phyloP scores from a whole-genome alignment of 352 stramenopile species.

The Globisporangium iwayamae region DNA sequence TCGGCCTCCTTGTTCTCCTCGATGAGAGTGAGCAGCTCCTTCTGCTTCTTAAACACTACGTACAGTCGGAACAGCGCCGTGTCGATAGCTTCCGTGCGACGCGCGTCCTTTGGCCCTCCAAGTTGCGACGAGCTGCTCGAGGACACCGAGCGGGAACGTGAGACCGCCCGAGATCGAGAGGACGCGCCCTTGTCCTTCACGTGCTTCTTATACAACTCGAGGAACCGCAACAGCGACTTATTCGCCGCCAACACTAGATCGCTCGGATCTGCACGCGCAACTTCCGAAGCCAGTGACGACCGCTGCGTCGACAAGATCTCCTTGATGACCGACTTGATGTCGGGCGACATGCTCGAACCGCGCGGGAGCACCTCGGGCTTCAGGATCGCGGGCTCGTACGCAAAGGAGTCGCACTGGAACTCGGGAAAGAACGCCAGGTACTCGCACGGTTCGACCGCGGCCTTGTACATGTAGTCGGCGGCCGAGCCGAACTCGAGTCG shows the following conservation, averaged over 20 bases:
- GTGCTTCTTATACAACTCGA: conserved; percentile 81
- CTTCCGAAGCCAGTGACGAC: conserved; percentile 45
- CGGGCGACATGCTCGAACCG: conserved; percentile 61
- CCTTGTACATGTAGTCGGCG: conserved; percentile 84
- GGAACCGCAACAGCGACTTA: conserved; percentile 78
- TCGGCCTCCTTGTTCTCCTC: conserved; percentile 63
- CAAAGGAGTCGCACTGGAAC: conserved; percentile 74
- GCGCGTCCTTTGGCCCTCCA: conserved; percentile 54
- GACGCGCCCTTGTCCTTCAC: conserved; percentile 62
- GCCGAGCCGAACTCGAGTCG: conserved; percentile 77
- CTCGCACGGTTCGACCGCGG: conserved; percentile 79
- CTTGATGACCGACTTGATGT: conserved; percentile 77
- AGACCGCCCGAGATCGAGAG: conserved; percentile 30
- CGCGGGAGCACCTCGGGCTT: conserved; percentile 83
- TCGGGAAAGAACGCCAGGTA: conserved; percentile 87
- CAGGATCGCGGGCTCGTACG: conserved; percentile 77
- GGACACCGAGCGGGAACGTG: conserved; percentile 37
- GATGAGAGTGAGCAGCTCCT: conserved; percentile 74
- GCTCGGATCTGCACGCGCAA: conserved; percentile 48
- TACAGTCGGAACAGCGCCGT: conserved; percentile 82
- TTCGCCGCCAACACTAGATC: conserved; percentile 58
- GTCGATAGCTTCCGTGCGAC: conserved; percentile 78
- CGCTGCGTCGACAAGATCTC: conserved; percentile 55
- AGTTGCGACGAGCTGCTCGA: conserved; percentile 17
- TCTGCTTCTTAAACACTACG: conserved; percentile 73